Conservation (phyloP, 2,329 filamentous ascomycete species). For the Fusarium sp. region DNA sequence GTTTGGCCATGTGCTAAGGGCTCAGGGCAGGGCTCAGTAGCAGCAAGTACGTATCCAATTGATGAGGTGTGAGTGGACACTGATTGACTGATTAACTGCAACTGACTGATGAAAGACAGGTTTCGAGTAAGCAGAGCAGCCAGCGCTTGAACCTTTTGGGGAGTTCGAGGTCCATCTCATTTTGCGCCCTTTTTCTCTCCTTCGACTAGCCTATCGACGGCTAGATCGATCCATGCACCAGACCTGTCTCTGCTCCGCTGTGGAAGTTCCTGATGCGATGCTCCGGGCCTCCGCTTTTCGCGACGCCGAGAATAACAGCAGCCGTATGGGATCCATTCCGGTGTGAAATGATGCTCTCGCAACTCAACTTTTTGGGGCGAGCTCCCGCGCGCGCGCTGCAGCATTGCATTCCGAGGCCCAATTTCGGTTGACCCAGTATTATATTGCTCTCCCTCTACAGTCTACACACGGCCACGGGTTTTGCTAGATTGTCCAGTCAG, state of each 20-base stretch:
- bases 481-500: constrained; percentile 25
- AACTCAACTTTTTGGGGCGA: constrained; percentile 15
- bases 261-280: constrained; percentile 18
- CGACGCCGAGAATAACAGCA: constrained; percentile 12
- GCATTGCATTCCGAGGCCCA: constrained; percentile 27
- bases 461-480: constrained; percentile 24
- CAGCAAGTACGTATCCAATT: constrained; percentile 20
- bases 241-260: constrained; percentile 31
- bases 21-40: constrained; percentile 37
- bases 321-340: constrained; percentile 37
- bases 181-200: constrained; percentile 30
- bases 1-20: constrained; percentile 35
- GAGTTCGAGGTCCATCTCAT: constrained; percentile 10
- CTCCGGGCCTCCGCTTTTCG: constrained; percentile 35
- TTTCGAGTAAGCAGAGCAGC: constrained; percentile 16
- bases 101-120: constrained; percentile 23
- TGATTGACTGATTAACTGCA: constrained; percentile 6
- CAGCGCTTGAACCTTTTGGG: constrained; percentile 24
- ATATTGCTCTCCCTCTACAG: constrained; percentile 14
- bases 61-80: constrained; percentile 36
- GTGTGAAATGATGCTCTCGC: constrained; percentile 12
- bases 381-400: neutral
- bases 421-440: constrained; percentile 41
- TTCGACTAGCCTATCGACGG: constrained; percentile 25
- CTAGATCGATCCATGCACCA: constrained; percentile 41